Evolutionary conservation across 2,329 filamentous ascomycete species (phyloP).

Genomic region (Fusarium coffeatum): DNA sequence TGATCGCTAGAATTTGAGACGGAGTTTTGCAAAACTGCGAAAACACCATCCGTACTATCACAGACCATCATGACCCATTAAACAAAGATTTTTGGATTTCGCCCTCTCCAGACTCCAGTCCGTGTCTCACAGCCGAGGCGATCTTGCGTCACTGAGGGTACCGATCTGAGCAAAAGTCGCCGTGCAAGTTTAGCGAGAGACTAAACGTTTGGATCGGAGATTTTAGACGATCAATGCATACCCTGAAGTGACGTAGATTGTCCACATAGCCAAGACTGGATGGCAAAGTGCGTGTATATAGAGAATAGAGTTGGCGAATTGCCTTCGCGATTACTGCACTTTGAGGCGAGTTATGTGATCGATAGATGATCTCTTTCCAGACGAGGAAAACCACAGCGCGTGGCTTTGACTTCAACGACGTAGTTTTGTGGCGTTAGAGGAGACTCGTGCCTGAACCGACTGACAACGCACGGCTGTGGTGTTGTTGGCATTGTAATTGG

Average conservation of each 20-base stretch:
- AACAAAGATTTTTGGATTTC: not conserved
- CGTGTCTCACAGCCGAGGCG: not conserved
- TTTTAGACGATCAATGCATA: conserved; percentile 24
- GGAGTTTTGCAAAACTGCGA: not conserved
- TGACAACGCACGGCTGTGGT: not conserved
- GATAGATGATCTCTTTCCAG: conserved; percentile 25
- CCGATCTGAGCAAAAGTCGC: conserved; percentile 6
- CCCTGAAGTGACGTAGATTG: conserved; percentile 29
- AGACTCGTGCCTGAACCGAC: conserved; percentile 1
- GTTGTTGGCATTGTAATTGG: not conserved
- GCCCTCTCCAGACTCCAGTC: not conserved
- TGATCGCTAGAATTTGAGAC: not conserved
- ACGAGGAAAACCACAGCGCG: conserved; percentile 9
- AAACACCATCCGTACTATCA: conserved; percentile 1
- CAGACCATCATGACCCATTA: not conserved
- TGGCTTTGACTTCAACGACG: conserved; percentile 16
- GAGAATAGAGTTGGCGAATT: not conserved
- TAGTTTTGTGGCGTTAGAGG: conserved; percentile 23
- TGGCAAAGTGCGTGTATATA: conserved; percentile 9
- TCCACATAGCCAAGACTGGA: conserved; percentile 14
- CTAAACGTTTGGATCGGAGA: conserved; percentile 6
- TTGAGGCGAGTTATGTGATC: conserved; percentile 18
- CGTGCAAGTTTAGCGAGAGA: not conserved
- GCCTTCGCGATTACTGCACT: conserved; percentile 9
- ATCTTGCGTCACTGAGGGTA: conserved; percentile 18